Percentiles rank a stretch among this genome's conserved stretches.
Conservation (phyloP, 768 basidiomycete genomes). For the Kwoniella europaea region DNA sequence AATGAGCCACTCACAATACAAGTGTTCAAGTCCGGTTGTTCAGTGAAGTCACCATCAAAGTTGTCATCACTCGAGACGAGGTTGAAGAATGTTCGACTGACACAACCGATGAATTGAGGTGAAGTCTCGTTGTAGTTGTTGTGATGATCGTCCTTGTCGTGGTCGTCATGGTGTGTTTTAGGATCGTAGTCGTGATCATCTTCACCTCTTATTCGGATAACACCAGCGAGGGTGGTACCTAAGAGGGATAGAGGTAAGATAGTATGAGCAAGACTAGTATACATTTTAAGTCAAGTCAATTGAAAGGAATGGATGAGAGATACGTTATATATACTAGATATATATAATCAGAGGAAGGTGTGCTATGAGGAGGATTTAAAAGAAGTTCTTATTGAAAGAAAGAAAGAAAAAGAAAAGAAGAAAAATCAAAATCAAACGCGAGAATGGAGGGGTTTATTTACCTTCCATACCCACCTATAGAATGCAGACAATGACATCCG, state of each 20-base stretch:
- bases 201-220: slow-evolving; percentile 22
- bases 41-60: slow-evolving; percentile 17
- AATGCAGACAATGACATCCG: not conserved
- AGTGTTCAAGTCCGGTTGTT: slow-evolving; percentile 13
- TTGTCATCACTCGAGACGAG: slow-evolving; percentile 16
- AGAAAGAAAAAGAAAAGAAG: slow-evolving; percentile 14
- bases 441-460: slow-evolving; percentile 17
- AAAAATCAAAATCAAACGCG: slow-evolving; percentile 10
- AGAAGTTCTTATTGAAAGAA: slow-evolving; percentile 9
- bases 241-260: slow-evolving; percentile 19
- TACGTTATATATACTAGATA: not conserved
- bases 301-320: not conserved
- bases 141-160: slow-evolving; percentile 4
- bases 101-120: slow-evolving; percentile 21
- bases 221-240: slow-evolving; percentile 13
- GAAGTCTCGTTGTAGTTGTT: not conserved
- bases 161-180: slow-evolving; percentile 13
- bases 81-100: slow-evolving; percentile 22
- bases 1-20: slow-evolving; percentile 12
- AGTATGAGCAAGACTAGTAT: slow-evolving; percentile 7
- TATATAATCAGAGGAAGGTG: not conserved
- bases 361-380: not conserved
- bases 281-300: not conserved
- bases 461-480: slow-evolving; percentile 10
- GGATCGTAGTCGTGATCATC: slow-evolving; percentile 5